A percentile compares a stretch with the other conserved stretches of the same genome.
Evolutionary conservation across 2,329 filamentous ascomycete genomes (phyloP).

Genomic region (Cladosporium sp.): DNA sequence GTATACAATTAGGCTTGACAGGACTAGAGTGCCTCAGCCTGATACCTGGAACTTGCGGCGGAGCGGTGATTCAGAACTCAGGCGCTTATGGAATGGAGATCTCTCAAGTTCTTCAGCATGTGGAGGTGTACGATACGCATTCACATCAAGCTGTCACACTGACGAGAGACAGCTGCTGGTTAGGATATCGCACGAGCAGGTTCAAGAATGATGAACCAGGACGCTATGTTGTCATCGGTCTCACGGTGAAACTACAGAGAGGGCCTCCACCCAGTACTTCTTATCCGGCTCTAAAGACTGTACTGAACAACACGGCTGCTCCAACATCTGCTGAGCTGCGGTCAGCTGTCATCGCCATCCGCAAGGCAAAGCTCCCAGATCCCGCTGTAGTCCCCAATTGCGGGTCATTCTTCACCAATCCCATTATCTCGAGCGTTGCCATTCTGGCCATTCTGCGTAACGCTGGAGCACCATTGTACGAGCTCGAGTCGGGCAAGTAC

Average conservation of each 20-base stretch:
- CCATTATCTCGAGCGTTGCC: background rate
- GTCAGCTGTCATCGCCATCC: conserved; percentile 4
- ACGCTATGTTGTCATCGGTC: conserved; percentile 1
- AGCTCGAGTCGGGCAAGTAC: background rate
- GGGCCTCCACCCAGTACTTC: background rate
- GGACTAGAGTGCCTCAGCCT: conserved; percentile 4
- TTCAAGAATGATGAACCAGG: background rate
- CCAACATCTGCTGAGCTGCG: conserved; percentile 1
- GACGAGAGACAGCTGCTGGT: background rate
- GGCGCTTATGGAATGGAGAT: conserved; percentile 10
- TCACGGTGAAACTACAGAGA: background rate
- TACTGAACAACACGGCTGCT: background rate
- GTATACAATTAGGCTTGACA: background rate
- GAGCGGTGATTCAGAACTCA: conserved; percentile 14
- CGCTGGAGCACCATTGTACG: background rate
- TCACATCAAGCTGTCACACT: background rate
- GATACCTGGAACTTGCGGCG: conserved; percentile 9
- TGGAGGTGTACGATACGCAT: conserved; percentile 3
- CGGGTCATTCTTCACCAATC: conserved; percentile 16
- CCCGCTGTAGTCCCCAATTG: background rate
- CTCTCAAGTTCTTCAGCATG: conserved; percentile 1
- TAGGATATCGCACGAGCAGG: conserved; percentile 7
- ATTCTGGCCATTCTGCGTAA: background rate
- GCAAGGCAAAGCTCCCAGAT: conserved; percentile 6
- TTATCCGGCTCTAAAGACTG: background rate